These are phyloP conservation scores for Penicillium sclerotigenum DNA, from an alignment of 2,329 filamentous ascomycete genomes.

Conservation along the genomic window DNA sequence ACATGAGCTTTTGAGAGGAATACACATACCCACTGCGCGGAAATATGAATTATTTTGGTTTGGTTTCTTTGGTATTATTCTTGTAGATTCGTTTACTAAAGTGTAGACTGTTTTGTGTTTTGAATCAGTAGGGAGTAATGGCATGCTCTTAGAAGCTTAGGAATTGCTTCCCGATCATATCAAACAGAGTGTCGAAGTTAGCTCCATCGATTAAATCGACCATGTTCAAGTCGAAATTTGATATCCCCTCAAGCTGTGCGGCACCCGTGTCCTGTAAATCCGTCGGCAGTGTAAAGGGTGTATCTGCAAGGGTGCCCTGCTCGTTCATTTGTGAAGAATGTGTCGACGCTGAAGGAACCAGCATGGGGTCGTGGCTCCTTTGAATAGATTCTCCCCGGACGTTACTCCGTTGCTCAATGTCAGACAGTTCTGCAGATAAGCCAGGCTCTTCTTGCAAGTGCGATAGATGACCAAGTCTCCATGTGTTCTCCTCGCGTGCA, in stretches of 20 bases:
- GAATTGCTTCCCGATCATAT: slow-evolving; percentile 33
- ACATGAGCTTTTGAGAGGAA: neutral
- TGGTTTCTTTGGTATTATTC: neutral
- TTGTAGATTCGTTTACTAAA: too few relatives aligned
- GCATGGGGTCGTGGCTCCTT: neutral
- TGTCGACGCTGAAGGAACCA: neutral
- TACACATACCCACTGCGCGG: neutral
- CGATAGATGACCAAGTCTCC: neutral
- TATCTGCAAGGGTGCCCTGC: neutral
- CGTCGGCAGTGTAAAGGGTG: slow-evolving; percentile 1
- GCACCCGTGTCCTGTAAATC: slow-evolving; percentile 7
- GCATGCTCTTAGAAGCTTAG: slow-evolving; percentile 24
- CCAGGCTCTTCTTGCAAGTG: neutral
- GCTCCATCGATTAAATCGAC: slow-evolving; percentile 33
- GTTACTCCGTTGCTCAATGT: neutral
- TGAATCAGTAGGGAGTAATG: neutral
- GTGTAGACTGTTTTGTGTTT: neutral
- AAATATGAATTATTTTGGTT: neutral
- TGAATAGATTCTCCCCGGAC: neutral
- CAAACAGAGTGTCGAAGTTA: slow-evolving; percentile 33
- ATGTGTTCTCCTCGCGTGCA: neutral
- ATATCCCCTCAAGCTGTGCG: slow-evolving; percentile 11
- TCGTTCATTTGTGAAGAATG: neutral
- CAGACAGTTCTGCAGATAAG: neutral
- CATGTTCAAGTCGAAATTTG: slow-evolving; percentile 32